These are phyloP conservation scores for Plectosphaerella sp. DNA, from an alignment of 2,329 filamentous ascomycete species.

Conservation along the genomic window DNA sequence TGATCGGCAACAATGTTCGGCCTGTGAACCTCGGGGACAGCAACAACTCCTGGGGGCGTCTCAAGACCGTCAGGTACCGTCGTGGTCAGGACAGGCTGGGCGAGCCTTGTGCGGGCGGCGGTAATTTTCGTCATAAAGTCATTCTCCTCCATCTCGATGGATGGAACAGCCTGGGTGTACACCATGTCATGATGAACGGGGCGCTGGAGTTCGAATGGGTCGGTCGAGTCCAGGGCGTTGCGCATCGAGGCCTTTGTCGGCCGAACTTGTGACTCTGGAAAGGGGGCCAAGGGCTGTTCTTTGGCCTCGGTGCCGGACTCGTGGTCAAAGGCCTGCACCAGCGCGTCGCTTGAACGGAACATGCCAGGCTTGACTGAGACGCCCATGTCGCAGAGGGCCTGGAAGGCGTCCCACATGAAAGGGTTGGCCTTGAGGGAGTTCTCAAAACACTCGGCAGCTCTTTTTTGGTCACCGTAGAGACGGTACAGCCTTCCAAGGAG, in stretches of 20 bases:
- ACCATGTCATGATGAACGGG: conserved; percentile 33
- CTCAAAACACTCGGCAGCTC: conserved; percentile 81
- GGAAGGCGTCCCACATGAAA: conserved; percentile 98
- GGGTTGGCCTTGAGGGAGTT: conserved; percentile 86
- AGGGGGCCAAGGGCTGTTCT: conserved; percentile 26
- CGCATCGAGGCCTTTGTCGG: conserved; percentile 30
- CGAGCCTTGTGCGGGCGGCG: conserved; percentile 43
- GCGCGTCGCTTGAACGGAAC: conserved; percentile 65
- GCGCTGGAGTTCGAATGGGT: conserved; percentile 49
- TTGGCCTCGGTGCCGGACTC: conserved; percentile 31
- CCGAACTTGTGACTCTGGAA: conserved; percentile 35
- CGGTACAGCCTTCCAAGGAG: conserved; percentile 84
- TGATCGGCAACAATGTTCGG: conserved; percentile 28
- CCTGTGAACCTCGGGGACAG: conserved; percentile 29
- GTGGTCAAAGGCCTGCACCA: conserved; percentile 43
- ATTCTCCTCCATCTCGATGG: conserved; percentile 39
- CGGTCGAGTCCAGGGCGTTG: conserved; percentile 29
- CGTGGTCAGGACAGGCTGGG: conserved; percentile 27
- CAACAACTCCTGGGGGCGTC: conserved; percentile 53
- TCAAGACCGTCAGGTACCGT: conserved; percentile 54
- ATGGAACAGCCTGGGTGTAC: conserved; percentile 33
- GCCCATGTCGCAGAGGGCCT: conserved; percentile 81
- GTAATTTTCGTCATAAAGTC: conserved; percentile 54
- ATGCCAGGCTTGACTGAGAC: conserved; percentile 79
- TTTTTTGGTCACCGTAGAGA: conserved; percentile 75